Percentiles rank a stretch among this genome's conserved stretches.
Evolutionary conservation across 257 asterid genomes (phyloP).

Genomic region (Gynochthodes officinalis): DNA sequence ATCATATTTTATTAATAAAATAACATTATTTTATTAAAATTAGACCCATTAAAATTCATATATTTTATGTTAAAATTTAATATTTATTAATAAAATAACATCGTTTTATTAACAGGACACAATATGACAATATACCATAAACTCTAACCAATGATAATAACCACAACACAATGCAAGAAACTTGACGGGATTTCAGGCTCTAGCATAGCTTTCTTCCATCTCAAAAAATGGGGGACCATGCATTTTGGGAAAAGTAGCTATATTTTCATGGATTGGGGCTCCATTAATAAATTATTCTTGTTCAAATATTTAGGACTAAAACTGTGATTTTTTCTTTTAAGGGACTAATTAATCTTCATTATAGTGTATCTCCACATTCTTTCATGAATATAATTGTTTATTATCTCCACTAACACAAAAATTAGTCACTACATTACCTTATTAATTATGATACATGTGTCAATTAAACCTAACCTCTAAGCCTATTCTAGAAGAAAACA

Average conservation of each 20-base stretch:
- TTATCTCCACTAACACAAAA: constrained; percentile 14
- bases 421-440: not conserved
- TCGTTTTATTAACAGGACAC: no score
- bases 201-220: no score
- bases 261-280: not conserved
- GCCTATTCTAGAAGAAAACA: not conserved
- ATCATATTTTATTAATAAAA: no score
- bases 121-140: no score
- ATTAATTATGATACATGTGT: not conserved
- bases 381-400: constrained; percentile 5
- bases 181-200: not conserved
- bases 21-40: no score
- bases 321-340: no score
- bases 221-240: not conserved
- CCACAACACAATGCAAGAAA: not conserved
- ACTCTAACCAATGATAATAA: not conserved
- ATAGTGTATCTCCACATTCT: constrained; percentile 16
- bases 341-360: not conserved
- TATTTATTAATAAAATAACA: no score
- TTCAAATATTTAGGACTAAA: no score
- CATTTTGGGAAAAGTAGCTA: not conserved
- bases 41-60: no score
- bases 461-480: not conserved
- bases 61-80: no score
- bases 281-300: constrained; percentile 1